phyloP scores from a whole-genome alignment of 176 grass and related monocot species.

The Eleusine indica region DNA sequence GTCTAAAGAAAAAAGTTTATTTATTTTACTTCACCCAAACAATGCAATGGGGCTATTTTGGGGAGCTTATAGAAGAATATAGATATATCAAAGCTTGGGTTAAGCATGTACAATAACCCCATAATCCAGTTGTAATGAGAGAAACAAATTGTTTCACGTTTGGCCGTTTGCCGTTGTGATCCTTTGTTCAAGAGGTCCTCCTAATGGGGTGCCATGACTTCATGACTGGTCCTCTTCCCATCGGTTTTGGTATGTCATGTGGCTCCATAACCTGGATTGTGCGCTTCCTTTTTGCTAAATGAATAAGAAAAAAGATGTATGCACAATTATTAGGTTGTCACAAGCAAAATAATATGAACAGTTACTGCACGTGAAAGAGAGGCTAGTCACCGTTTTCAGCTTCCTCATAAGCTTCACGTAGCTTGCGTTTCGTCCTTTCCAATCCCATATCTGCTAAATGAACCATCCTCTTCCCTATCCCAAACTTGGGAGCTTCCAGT shows the following conservation, averaged over 20 bases:
- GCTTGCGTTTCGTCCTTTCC: constrained; percentile 48
- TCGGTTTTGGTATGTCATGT: constrained; percentile 42
- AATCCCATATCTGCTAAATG: constrained; percentile 18
- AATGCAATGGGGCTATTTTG: background rate
- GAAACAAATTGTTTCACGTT: background rate
- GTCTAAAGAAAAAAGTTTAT: background rate
- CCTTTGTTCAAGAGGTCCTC: background rate
- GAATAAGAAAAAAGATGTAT: background rate
- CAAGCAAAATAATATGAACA: constrained; percentile 3
- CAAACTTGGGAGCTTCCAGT: background rate
- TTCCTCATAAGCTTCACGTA: constrained; percentile 68
- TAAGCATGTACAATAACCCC: background rate
- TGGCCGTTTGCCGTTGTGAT: background rate
- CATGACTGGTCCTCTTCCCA: background rate
- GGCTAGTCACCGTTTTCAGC: constrained; percentile 52
- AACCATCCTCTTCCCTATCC: constrained; percentile 22
- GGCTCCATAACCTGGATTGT: constrained; percentile 45
- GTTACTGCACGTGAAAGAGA: background rate
- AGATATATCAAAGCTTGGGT: background rate
- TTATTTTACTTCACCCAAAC: background rate
- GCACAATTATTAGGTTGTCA: background rate
- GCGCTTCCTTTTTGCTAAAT: constrained; percentile 57
- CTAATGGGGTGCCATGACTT: background rate
- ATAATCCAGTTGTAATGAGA: background rate
- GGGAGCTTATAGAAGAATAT: background rate